Base-by-base conservation (phyloP, 2,329 filamentous ascomycete genomes). In the Epichloe gansuensis region DNA sequence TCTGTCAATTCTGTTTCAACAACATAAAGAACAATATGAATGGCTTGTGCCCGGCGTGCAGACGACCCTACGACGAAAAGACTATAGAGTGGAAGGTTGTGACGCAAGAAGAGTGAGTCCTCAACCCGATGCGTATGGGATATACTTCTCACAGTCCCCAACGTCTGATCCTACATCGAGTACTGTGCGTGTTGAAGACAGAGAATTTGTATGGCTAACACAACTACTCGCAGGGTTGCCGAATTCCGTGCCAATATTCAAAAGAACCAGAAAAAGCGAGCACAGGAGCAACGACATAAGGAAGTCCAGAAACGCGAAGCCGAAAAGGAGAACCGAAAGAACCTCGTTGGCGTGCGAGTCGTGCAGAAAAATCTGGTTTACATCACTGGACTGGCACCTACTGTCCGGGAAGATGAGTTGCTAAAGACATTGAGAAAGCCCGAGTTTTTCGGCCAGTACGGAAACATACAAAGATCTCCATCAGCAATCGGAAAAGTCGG, bases 1-100 rank as follows among this genome's bases (percentile, higher is more conserved):
- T 98, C 68, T 98, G 93, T 71, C 94, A 98, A 75, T 98, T 98
- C 72, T 98, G 93, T 73, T 98, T 91, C 75, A 96, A 98, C 72
- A 98, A 97, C 68, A 94, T 98, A 68, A 95, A 94, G 72, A 95
- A 87, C 62, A 96, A 96, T 63, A 90, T 95, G 80, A 97, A 96
- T 66, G 91, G 91, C 38, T 79, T 96, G 54, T 98, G 93, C 69
- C 93, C 93, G n/a, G 95, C 95, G 60, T 98, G 93, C 68, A 83
- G 93, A 70, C 81, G 93, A 67, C 86, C 89, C 5, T 98, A 98
- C 69, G 90, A 96, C 68, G 94, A 98, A 61, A 91, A 91, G 67
- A 94, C 90, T 34, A 97, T 98, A 67, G 83, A 96, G 70, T 98
- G 90, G 80, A 95, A 95, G 71, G 86, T 93, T 53, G 88, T 95